phyloP scores from a whole-genome alignment of 2,329 filamentous ascomycete species.

The Aspergillus carbonarius region DNA sequence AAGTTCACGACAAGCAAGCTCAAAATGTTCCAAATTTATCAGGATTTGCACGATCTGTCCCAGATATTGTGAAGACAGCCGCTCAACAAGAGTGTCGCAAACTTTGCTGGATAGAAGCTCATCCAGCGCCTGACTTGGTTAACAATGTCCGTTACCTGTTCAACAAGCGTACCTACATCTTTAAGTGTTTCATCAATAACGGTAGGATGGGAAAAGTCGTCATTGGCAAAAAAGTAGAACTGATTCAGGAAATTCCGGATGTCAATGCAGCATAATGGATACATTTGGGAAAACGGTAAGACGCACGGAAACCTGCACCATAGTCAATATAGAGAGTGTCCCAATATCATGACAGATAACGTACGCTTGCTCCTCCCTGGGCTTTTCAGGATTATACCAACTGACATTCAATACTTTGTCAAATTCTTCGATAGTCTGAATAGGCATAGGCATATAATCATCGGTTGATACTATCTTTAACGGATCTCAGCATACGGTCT shows the following conservation, averaged over 20 bases:
- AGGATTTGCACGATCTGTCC: slow-evolving; percentile 98
- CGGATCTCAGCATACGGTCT: slow-evolving; percentile 10
- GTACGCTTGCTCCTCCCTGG: slow-evolving; percentile 71
- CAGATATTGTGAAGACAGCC: slow-evolving; percentile 86
- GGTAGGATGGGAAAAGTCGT: slow-evolving; percentile 87
- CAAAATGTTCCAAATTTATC: slow-evolving; percentile 96
- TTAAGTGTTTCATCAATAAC: slow-evolving; percentile 89
- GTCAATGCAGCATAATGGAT: slow-evolving; percentile 95
- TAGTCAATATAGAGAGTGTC: not conserved
- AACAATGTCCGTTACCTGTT: slow-evolving; percentile 9
- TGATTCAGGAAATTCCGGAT: slow-evolving; percentile 97
- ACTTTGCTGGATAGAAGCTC: slow-evolving; percentile 91
- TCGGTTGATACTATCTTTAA: slow-evolving; percentile 73
- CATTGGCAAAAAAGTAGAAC: slow-evolving; percentile 96
- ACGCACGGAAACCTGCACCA: slow-evolving; percentile 77
- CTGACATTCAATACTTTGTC: slow-evolving; percentile 94
- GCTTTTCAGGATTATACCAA: slow-evolving; percentile 88
- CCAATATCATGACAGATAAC: slow-evolving; percentile 27
- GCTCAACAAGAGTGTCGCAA: slow-evolving; percentile 83
- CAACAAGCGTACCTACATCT: slow-evolving; percentile 53
- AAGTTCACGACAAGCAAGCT: slow-evolving; percentile 85
- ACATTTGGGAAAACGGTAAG: slow-evolving; percentile 99
- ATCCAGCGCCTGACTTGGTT: slow-evolving; percentile 69
- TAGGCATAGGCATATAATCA: slow-evolving; percentile 99
- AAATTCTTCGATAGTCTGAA: slow-evolving; percentile 85